Conservation (phyloP, 306 rosid species). For the Rosa multiflora region DNA sequence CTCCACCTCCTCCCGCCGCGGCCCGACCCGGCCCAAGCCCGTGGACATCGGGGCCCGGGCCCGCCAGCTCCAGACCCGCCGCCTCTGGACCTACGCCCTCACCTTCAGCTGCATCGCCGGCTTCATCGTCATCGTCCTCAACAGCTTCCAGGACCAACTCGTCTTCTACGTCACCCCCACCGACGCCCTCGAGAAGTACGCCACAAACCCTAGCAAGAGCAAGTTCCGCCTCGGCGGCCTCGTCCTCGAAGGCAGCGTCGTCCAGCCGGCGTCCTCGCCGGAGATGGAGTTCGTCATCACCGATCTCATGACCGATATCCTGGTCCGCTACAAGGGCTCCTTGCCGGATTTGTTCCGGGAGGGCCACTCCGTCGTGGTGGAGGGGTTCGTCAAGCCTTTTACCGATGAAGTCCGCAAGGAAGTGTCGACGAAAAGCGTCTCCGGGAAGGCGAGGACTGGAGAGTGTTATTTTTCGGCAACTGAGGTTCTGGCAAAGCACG, state of each 20-base stretch:
- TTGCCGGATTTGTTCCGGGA: conserved; percentile 89
- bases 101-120: conserved; percentile 74
- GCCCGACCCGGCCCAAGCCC: conserved; percentile 41
- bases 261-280: conserved; percentile 64
- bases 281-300: conserved; percentile 87
- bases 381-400: conserved; percentile 83
- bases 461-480: conserved; percentile 72
- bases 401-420: conserved; percentile 60
- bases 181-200: conserved; percentile 57
- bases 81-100: conserved; percentile 84
- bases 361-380: conserved; percentile 89
- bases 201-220: conserved; percentile 60
- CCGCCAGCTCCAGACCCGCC: conserved; percentile 77
- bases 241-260: conserved; percentile 88
- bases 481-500: conserved; percentile 92
- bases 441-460: conserved; percentile 66
- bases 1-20: conserved; percentile 67
- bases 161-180: conserved; percentile 90
- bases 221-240: conserved; percentile 89
- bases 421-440: conserved; percentile 49
- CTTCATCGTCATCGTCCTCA: conserved; percentile 75
- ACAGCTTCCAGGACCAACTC: conserved; percentile 67
- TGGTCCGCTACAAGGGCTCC: conserved; percentile 71
- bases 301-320: conserved; percentile 79
- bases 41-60: conserved; percentile 83